These are phyloP conservation scores for Macrolepiota dolichaula DNA, from an alignment of 768 basidiomycete genomes.

Conservation along the genomic window DNA sequence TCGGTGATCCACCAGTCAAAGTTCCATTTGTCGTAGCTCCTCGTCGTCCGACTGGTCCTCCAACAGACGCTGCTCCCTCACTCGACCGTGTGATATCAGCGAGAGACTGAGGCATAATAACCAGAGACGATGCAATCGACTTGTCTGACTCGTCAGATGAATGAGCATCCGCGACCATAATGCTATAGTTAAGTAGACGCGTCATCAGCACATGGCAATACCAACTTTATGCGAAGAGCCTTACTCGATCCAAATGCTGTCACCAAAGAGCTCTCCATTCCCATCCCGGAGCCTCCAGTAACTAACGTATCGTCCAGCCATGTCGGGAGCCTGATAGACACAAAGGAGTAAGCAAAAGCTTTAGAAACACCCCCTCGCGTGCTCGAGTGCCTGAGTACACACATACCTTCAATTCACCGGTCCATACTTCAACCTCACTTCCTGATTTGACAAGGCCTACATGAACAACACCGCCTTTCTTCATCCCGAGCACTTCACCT, in stretches of 20 bases:
- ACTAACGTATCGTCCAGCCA: constrained; percentile 66
- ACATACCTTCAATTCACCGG: constrained; percentile 70
- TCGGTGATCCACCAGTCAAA: constrained; percentile 16
- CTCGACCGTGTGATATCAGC: constrained; percentile 17
- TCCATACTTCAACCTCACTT: constrained; percentile 60
- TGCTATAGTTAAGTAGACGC: constrained; percentile 40
- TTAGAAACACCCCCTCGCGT: neutral
- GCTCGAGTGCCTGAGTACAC: neutral
- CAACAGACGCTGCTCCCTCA: neutral
- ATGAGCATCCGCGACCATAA: constrained; percentile 60
- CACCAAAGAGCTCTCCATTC: constrained; percentile 59
- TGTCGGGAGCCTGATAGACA: constrained; percentile 60
- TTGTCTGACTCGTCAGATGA: constrained; percentile 32
- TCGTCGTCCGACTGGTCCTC: constrained; percentile 24
- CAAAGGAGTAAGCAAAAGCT: neutral
- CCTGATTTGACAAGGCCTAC: constrained; percentile 61
- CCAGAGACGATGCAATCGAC: constrained; percentile 64
- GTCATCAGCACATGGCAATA: constrained; percentile 2
- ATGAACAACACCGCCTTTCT: constrained; percentile 29
- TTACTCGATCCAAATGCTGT: constrained; percentile 79
- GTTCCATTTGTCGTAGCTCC: constrained; percentile 6
- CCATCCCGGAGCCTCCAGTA: constrained; percentile 74
- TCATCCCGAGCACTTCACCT: constrained; percentile 55
- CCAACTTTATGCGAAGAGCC: constrained; percentile 20
- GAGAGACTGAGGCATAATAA: constrained; percentile 54